Base-by-base conservation (phyloP, 495 filamentous ascomycete genomes). In the Daldinia bambusicola region DNA sequence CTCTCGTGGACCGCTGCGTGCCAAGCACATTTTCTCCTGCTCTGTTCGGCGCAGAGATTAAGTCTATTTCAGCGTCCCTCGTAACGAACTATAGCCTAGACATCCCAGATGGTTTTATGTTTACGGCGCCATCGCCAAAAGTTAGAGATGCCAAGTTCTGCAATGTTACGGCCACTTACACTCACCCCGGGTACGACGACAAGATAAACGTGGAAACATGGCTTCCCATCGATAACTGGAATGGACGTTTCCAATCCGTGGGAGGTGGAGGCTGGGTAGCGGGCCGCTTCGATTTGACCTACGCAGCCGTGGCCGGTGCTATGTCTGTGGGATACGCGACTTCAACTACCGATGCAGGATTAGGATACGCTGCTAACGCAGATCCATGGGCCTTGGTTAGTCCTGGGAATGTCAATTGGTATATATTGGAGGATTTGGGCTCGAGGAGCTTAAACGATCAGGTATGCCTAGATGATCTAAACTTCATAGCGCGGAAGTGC, bases 261-360 rank as follows among this genome's bases (percentile, higher is more conserved):
- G 84, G 86, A 6, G 84, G 86, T 0, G 82, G 77, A 4, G 84
- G 81, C 4, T 88, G 67, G 34, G 59, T 59, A 9, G 79, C 81
- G 10, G 80, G 81, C 3, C 52, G 63, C 0, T 62, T 53, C 16
- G 31, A 30, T 32, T 59, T 71, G 14, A 20, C 60, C 0, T 20
- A 37, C 4, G 55, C 41, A 3, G 72, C 31, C 26, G 80, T 78
- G 76, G 61, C 53, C 50, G 73, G 68, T 3, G 77, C 78, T 1
- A 69, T 80, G 0, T 67, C 58, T 22, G 70, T 74, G 0, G 84
- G 84, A 0, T 85, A 81, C 43, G 73, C 81, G 0, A 69, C 80
- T 31, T 72, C 74, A 0, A 76, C 78, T 1, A 84, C 80, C 0
- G 80, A 85, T 75, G 82, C 78, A 14, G 85, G 85, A 0, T 69